Evolutionary conservation across 176 grass and related monocot genomes (phyloP), one percentile per base, ranked within the genome.

Genomic region (Calamus simplicifolius): DNA sequence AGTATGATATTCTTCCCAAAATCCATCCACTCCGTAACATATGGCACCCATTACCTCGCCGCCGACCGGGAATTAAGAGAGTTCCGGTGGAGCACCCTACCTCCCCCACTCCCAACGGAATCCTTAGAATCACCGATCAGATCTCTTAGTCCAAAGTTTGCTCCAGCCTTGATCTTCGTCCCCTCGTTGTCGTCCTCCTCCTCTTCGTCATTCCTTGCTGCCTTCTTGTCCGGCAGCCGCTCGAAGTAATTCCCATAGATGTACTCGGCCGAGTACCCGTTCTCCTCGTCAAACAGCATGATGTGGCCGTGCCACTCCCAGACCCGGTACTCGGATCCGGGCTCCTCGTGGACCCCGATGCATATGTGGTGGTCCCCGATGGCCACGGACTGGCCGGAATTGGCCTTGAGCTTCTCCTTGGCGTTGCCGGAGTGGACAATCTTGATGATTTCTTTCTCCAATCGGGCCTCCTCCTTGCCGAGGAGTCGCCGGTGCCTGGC

Each of bases 301-400:
- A 98, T 74, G 59, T 98, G 88, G 48, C 94, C 94, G 35, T 98
- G 94, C 94, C 94, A 98, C 79, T 98, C 88, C 94, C 94, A 98
- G 5, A 98, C 79, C 17, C 94, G 81, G 71, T 98, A 98, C 64
- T 89, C 85, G 12, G 88, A 78, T 7, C 80, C 79, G 25, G 74
- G 6, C 16, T 98, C 93, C 62, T 91, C 93, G 48, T 98, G 84
- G 79, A 85, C 88, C 0, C 84, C 77, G 25, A 90, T 67, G 60
- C 93, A 98, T 5, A 98, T 64, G 56, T 85, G 78, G 79, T 98
- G 87, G 63, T 98, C 93, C 5, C 93, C 93, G 49, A 98, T 78
- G 48, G 88, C 77, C 3, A 92, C 84, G 23, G 87, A 92, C 53
- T 92, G 93, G 21, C 88, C 88, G 5, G 93, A 92, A 61, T 98